Evolutionary conservation across 1,284 basidiomycete genomes (phyloP), one percentile per base, ranked within the genome.

Genomic region (Austroboletus niveus): DNA sequence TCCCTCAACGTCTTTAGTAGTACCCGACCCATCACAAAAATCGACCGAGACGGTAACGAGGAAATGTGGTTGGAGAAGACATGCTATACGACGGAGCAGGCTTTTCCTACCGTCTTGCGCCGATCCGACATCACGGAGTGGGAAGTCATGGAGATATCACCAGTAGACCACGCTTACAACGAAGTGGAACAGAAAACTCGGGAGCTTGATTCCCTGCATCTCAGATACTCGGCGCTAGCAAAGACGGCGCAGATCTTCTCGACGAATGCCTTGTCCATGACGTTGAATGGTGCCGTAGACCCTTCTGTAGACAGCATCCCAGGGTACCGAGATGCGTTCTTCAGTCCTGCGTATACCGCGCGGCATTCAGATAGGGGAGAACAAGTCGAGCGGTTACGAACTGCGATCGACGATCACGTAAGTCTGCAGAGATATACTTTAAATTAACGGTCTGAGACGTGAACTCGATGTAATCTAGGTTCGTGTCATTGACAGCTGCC

Each of bases 1-100:
- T 86, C 82, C 27, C 82, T 94, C 66, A 87, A 85, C 57, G 61
- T 84, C n/a, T 95, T 94, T 72, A 90, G 89, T 52, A 89, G 81
- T 53, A 82, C 82, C 4, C 81, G 92, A 8, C 84, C 85, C 35
- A 75, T 91, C 48, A 77, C 79, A 49, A 86, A 85, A 65, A 64
- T 74, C 5, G 79, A 77, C 49, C 72, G 76, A 24, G 81, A 87
- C 51, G 83, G 82, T 20, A 73, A 74, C n/a, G 84, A 87, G 60
- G 87, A 94, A 67, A 71, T 80, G 1, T 98, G 94, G 94, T 74
- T 88, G 1, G 93, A 97, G 67, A 98, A 95, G 75, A 90, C 87
- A 0, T 87, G 84, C 56, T 82, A 88, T 61, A 91, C 84, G 0
- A 93, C 92, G 2, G 92, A 95, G 67, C 92, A 96, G 60, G 80